Evolutionary conservation across 345 rosid species (phyloP).

Genomic region (Populus pruinosa): DNA sequence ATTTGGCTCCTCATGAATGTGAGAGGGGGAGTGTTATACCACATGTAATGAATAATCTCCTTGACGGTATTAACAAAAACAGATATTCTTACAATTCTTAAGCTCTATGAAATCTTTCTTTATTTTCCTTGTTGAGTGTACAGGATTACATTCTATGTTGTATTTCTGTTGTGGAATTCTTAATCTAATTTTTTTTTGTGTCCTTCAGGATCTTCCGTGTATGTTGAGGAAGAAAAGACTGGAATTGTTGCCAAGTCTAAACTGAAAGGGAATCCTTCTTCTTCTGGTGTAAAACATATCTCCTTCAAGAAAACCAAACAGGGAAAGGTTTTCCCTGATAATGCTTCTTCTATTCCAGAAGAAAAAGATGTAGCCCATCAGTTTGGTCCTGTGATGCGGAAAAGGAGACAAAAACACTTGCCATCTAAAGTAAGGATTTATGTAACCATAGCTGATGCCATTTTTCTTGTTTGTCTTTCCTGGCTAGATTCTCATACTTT

Average conservation of each 20-base stretch:
- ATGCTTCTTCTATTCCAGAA: slow-evolving; percentile 36
- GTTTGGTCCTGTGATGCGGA: slow-evolving; percentile 37
- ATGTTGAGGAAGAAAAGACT: slow-evolving; percentile 46
- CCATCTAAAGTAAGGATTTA: slow-evolving; percentile 50
- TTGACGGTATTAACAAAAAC: not conserved
- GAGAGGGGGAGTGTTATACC: not conserved
- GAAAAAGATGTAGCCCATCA: slow-evolving; percentile 39
- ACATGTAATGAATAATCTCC: not conserved
- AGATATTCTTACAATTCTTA: not conserved
- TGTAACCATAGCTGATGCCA: slow-evolving; percentile 2
- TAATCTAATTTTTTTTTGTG: slow-evolving; percentile 16
- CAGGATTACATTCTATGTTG: not conserved
- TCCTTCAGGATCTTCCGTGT: slow-evolving; percentile 51
- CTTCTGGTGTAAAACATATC: slow-evolving; percentile 39
- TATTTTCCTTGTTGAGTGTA: not conserved
- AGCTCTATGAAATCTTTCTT: not conserved
- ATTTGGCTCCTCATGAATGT: not conserved
- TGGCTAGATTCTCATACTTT: slow-evolving; percentile 2
- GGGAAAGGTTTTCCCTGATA: slow-evolving; percentile 34
- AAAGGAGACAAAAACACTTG: slow-evolving; percentile 55
- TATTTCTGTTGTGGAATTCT: slow-evolving; percentile 6
- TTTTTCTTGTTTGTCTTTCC: slow-evolving; percentile 11
- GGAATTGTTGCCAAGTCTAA: slow-evolving; percentile 40
- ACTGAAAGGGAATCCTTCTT: slow-evolving; percentile 40
- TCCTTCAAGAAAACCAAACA: slow-evolving; percentile 36